phyloP scores from a whole-genome alignment of 2,329 filamentous ascomycete species.

The Calonectria leucothoes region DNA sequence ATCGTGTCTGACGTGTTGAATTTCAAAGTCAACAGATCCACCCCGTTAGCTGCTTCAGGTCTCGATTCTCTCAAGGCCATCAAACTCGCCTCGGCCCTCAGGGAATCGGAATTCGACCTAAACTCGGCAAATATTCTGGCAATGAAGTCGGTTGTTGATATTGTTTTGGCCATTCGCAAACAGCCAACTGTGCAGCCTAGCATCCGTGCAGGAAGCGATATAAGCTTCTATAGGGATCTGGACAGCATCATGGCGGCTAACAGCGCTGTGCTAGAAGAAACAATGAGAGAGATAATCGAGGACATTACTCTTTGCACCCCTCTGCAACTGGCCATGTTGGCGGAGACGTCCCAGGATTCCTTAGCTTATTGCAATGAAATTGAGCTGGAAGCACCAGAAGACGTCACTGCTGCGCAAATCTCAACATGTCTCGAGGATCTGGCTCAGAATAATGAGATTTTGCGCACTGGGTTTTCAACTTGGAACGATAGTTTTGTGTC shows the following conservation, averaged over 20 bases:
- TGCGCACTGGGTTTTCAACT: conserved; percentile 80
- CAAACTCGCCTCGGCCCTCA: conserved; percentile 71
- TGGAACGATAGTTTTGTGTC: conserved; percentile 51
- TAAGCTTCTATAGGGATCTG: conserved; percentile 34
- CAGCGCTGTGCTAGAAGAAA: conserved; percentile 15
- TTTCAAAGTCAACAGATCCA: conserved; percentile 47
- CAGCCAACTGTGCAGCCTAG: background rate
- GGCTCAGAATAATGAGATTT: conserved; percentile 68
- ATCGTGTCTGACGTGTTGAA: conserved; percentile 56
- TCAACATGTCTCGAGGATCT: conserved; percentile 61
- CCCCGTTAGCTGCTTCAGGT: conserved; percentile 64
- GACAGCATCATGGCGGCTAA: conserved; percentile 30
- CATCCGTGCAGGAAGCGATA: background rate
- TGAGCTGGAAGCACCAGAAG: conserved; percentile 66
- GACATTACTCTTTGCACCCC: conserved; percentile 73
- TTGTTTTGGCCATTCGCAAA: conserved; percentile 34
- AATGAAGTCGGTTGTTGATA: conserved; percentile 56
- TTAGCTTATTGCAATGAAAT: conserved; percentile 83
- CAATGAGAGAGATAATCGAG: conserved; percentile 45
- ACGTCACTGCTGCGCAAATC: conserved; percentile 53
- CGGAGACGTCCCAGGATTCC: conserved; percentile 72
- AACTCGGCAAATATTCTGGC: conserved; percentile 72
- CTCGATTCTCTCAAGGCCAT: conserved; percentile 70
- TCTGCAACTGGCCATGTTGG: conserved; percentile 83
- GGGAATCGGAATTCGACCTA: conserved; percentile 65